Evolutionary conservation across 148 eudicot species (phyloP).

Genomic region (Hydrangea macrophylla): DNA sequence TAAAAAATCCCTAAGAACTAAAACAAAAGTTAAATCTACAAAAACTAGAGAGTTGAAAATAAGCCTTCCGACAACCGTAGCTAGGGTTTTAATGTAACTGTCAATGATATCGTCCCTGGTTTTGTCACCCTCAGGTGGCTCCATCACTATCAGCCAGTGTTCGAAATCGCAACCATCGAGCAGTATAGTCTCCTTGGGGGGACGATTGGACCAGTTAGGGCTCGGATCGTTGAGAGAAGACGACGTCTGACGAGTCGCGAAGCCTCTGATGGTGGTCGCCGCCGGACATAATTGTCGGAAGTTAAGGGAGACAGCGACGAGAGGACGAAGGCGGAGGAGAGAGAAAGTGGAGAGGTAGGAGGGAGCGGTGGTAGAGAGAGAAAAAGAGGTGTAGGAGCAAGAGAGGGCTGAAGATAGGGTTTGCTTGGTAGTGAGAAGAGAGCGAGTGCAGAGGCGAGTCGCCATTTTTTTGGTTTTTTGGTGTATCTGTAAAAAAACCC

Average conservation of each 20-base stretch:
- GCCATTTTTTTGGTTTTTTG: too few relatives aligned
- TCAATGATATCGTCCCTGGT: conserved; percentile 40
- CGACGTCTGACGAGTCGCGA: conserved; percentile 39
- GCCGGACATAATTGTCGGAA: conserved; percentile 20
- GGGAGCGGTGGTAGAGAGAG: conserved; percentile 4
- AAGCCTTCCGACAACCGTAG: conserved; percentile 33
- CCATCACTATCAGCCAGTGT: conserved; percentile 52
- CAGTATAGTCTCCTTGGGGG: conserved; percentile 87
- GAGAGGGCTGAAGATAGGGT: conserved; percentile 19
- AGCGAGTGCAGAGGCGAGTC: conserved; percentile 42
- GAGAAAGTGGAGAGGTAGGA: conserved; percentile 20
- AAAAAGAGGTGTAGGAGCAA: conserved; percentile 29
- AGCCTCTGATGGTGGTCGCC: conserved; percentile 21
- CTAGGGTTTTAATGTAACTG: conserved; percentile 34
- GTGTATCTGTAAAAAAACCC: conserved; percentile 23
- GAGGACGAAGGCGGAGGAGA: conserved; percentile 42
- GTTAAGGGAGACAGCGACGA: conserved; percentile 21
- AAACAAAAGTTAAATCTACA: not conserved
- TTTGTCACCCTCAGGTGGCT: conserved; percentile 29
- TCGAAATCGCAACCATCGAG: conserved; percentile 93
- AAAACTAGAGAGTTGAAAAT: not conserved
- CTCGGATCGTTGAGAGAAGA: conserved; percentile 60
- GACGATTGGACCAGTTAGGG: conserved; percentile 78
- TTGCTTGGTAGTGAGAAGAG: conserved; percentile 27
- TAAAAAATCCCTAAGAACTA: not conserved